Percentiles rank a stretch among this genome's conserved stretches.
These are phyloP conservation scores for Coleophoma eucalyptorum DNA, from an alignment of 2,329 filamentous ascomycete genomes.

Conservation along the genomic window DNA sequence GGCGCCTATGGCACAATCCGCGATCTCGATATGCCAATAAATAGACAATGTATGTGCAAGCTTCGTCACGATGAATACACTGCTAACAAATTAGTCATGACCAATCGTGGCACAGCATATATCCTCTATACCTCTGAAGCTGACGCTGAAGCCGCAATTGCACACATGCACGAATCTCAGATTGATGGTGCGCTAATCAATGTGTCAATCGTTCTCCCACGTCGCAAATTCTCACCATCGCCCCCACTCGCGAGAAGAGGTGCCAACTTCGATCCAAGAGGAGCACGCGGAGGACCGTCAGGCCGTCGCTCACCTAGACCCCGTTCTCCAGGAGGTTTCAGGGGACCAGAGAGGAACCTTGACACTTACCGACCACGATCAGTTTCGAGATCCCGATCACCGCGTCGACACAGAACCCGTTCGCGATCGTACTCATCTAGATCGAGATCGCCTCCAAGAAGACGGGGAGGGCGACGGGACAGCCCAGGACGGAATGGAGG, in stretches of 20 bases:
- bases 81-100: conserved; percentile 58
- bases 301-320: conserved; percentile 18
- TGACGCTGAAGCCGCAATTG: conserved; percentile 83
- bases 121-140: conserved; percentile 75
- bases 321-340: conserved; percentile 17
- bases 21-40: conserved; percentile 87
- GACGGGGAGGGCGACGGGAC: conserved; percentile 17
- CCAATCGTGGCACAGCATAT: conserved; percentile 90
- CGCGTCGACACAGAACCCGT: conserved; percentile 30
- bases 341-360: conserved; percentile 21
- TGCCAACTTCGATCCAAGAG: conserved; percentile 54
- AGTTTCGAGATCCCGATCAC: conserved; percentile 37
- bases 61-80: not conserved
- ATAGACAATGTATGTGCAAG: conserved; percentile 66
- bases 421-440: conserved; percentile 35
- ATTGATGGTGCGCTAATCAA: conserved; percentile 29
- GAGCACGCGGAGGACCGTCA: conserved; percentile 18
- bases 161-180: conserved; percentile 98
- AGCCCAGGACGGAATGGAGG: conserved; percentile 8
- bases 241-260: conserved; percentile 68
- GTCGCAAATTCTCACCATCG: conserved; percentile 68
- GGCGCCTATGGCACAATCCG: conserved; percentile 80
- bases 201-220: conserved; percentile 30
- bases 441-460: conserved; percentile 29
- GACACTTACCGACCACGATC: conserved; percentile 31